Percentiles rank a stretch among this genome's conserved stretches.
Conservation (phyloP, 192 early-diverging fungal species). For the Phlyctochytrium arcticum region DNA sequence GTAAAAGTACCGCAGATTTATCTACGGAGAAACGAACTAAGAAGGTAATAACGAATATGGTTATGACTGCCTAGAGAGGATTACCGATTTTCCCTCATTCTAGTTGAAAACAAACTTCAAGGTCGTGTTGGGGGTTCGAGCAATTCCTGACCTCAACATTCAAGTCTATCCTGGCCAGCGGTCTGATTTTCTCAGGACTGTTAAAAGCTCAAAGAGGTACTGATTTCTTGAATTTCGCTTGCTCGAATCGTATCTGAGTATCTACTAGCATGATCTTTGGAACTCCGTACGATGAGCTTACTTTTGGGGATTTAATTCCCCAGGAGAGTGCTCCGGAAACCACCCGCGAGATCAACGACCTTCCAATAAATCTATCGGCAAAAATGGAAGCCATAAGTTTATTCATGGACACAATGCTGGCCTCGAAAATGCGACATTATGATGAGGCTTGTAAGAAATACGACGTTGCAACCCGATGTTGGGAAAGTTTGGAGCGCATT, state of each 20-base stretch:
- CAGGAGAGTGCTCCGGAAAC: background rate
- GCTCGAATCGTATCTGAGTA: background rate
- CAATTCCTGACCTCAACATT: constrained; percentile 21
- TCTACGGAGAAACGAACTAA: background rate
- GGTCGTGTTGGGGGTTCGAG: background rate
- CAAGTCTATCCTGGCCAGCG: constrained; percentile 28
- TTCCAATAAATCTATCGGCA: constrained; percentile 15
- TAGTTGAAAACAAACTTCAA: constrained; percentile 3
- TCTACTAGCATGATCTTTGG: constrained; percentile 10
- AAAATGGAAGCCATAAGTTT: constrained; percentile 17
- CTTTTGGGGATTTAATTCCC: constrained; percentile 10
- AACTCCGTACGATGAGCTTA: constrained; percentile 17
- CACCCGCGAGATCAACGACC: background rate
- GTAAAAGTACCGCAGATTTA: constrained; percentile 15
- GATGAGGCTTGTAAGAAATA: constrained; percentile 16
- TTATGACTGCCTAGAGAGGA: background rate
- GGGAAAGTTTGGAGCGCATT: constrained; percentile 9
- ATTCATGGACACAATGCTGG: constrained; percentile 4
- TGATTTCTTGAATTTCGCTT: background rate
- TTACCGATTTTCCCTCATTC: background rate
- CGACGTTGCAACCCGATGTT: background rate
- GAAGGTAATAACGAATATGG: background rate
- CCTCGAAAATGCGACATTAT: constrained; percentile 17
- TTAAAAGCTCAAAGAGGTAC: constrained; percentile 5
- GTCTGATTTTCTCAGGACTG: constrained; percentile 18